Conservation (phyloP, 2,329 filamentous ascomycete species). For the Diaporthe sp. region DNA sequence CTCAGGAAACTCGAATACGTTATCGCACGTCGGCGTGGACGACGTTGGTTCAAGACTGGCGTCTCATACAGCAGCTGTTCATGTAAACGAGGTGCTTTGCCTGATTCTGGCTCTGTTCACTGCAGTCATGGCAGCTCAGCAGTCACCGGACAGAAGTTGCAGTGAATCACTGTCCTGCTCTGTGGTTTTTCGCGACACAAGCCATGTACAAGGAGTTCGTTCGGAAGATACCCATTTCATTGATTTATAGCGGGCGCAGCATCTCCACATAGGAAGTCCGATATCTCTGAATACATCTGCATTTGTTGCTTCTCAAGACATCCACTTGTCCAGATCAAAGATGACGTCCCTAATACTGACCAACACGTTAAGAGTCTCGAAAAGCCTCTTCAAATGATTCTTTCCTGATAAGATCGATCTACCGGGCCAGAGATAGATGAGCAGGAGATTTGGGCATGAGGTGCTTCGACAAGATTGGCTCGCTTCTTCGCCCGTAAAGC, state of each 20-base stretch:
- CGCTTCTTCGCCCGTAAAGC: background rate
- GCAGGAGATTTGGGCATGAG: background rate
- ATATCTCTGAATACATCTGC: background rate
- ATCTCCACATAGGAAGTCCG: background rate
- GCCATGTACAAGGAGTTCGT: background rate
- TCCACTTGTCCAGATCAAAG: background rate
- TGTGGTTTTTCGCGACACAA: background rate
- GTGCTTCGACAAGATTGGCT: background rate
- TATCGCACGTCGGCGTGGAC: background rate
- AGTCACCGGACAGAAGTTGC: background rate
- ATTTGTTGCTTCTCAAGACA: background rate
- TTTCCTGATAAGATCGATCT: background rate
- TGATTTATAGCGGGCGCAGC: background rate
- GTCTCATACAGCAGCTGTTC: too few species aligned
- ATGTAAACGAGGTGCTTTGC: background rate
- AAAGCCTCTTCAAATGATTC: background rate
- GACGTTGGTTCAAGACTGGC: background rate
- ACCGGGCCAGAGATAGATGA: background rate
- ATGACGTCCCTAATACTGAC: background rate
- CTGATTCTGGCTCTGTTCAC: background rate
- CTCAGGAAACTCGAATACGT: background rate
- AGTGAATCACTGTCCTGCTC: background rate
- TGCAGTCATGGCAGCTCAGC: background rate
- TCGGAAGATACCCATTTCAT: background rate
- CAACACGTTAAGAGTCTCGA: too few species aligned